Conservation (phyloP, 139 green algal species). For the Yamagishiella unicocca region DNA sequence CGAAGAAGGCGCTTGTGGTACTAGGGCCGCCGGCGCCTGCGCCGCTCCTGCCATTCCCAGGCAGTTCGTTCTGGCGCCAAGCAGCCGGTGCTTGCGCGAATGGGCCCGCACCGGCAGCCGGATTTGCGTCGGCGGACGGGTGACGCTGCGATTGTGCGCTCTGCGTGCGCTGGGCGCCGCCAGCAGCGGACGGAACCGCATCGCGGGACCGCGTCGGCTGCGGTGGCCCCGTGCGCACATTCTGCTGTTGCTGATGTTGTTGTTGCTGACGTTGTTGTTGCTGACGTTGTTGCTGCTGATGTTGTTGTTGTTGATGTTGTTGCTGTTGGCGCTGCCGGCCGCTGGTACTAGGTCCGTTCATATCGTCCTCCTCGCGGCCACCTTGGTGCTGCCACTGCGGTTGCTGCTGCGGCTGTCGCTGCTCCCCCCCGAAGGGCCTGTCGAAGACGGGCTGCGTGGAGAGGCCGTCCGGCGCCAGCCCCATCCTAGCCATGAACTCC, state of each 20-base stretch:
- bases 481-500: slow-evolving; percentile 31
- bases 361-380: background rate
- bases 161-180: too few relatives aligned
- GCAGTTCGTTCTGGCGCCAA: too few relatives aligned
- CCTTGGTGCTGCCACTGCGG: background rate
- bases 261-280: too few relatives aligned
- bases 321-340: background rate
- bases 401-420: background rate
- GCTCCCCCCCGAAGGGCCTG: background rate
- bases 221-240: too few relatives aligned
- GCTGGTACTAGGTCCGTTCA: background rate
- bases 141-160: too few relatives aligned
- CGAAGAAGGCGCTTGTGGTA: slow-evolving; percentile 1
- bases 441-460: background rate
- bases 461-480: background rate
- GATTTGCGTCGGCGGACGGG: too few relatives aligned
- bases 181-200: too few relatives aligned
- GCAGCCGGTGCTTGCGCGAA: too few relatives aligned
- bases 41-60: background rate
- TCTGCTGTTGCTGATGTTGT: too few relatives aligned
- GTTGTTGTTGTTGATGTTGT: background rate
- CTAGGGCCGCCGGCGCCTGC: background rate
- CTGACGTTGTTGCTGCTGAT: too few relatives aligned
- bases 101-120: too few relatives aligned
- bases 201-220: too few relatives aligned